A percentile compares a stretch with the other conserved stretches of the same genome.
phyloP scores from a whole-genome alignment of 2,329 filamentous ascomycete species.

The Teratosphaeria pseudoeucalypti region DNA sequence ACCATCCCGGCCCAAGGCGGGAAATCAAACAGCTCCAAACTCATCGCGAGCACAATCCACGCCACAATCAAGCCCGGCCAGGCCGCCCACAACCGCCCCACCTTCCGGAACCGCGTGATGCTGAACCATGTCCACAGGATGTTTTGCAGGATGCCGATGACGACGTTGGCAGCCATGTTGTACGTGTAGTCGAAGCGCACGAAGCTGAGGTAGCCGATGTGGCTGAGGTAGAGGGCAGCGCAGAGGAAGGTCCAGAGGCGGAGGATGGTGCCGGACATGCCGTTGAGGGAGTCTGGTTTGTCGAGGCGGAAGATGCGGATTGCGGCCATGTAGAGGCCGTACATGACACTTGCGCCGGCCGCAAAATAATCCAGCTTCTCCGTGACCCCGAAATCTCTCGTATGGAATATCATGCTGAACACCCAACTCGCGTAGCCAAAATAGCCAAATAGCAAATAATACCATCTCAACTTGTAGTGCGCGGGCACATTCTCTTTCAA shows the following conservation, averaged over 20 bases:
- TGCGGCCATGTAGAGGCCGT: constrained; percentile 77
- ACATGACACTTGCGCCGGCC: constrained; percentile 79
- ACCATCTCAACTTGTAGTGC: constrained; percentile 65
- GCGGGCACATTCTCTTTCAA: constrained; percentile 60
- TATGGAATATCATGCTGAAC: constrained; percentile 87
- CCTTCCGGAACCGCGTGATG: constrained; percentile 59
- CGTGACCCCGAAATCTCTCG: constrained; percentile 70
- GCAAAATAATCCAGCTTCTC: constrained; percentile 96
- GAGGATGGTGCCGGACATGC: constrained; percentile 39
- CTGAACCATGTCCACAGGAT: constrained; percentile 79
- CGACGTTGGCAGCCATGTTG: constrained; percentile 94
- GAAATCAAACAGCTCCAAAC: constrained; percentile 89
- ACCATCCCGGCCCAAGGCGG: constrained; percentile 70
- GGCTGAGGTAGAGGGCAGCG: constrained; percentile 56
- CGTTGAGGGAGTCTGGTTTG: constrained; percentile 28
- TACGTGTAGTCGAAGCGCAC: constrained; percentile 93
- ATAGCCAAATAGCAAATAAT: constrained; percentile 70
- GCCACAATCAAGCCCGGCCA: constrained; percentile 87
- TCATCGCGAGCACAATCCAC: constrained; percentile 90
- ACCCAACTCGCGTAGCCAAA: constrained; percentile 76
- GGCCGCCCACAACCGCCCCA: constrained; percentile 66
- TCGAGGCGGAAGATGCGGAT: constrained; percentile 80
- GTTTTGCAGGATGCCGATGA: constrained; percentile 69
- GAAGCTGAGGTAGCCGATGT: constrained; percentile 75
- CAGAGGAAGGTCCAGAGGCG: constrained; percentile 70